A percentile compares a stretch with the other conserved stretches of the same genome.
Evolutionary conservation across 179 eudicot genomes (phyloP).

Genomic region (Heliamphora pulchella): DNA sequence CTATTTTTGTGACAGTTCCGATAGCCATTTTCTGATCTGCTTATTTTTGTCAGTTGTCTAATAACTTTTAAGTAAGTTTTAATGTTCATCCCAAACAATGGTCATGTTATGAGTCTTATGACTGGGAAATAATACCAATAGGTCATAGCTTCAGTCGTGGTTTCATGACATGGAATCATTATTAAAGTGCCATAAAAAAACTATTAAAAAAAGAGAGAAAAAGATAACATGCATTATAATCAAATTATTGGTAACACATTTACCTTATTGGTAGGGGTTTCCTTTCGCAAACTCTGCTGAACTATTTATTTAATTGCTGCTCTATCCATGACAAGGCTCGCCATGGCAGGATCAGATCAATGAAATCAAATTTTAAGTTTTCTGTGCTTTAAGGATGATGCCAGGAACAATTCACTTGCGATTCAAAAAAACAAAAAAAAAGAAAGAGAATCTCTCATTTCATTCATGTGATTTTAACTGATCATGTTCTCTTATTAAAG

Average conservation of each 20-base stretch:
- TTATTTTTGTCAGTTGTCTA: neutral
- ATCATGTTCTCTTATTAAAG: neutral
- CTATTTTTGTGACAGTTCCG: neutral
- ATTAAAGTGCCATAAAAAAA: neutral
- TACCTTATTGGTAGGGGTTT: neutral
- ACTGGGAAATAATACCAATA: neutral
- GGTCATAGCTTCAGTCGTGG: neutral
- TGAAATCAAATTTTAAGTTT: too few relatives aligned
- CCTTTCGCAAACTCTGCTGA: neutral
- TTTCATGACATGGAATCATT: neutral
- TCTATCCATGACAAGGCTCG: neutral
- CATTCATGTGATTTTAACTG: too few relatives aligned
- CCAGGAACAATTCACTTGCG: neutral
- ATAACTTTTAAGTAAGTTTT: neutral
- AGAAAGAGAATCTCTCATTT: too few relatives aligned
- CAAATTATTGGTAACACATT: neutral
- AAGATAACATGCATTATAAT: neutral
- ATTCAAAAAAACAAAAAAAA: neutral
- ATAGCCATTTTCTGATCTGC: conserved; percentile 5
- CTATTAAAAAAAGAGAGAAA: neutral
- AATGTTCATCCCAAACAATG: too few relatives aligned
- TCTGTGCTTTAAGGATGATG: neutral
- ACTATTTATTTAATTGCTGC: neutral
- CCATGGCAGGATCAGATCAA: too few relatives aligned
- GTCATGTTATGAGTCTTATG: too few relatives aligned